Evolutionary conservation across 2,329 filamentous ascomycete species (phyloP), one percentile per base, ranked within the genome.

Genomic region (Verticillium dahliae): DNA sequence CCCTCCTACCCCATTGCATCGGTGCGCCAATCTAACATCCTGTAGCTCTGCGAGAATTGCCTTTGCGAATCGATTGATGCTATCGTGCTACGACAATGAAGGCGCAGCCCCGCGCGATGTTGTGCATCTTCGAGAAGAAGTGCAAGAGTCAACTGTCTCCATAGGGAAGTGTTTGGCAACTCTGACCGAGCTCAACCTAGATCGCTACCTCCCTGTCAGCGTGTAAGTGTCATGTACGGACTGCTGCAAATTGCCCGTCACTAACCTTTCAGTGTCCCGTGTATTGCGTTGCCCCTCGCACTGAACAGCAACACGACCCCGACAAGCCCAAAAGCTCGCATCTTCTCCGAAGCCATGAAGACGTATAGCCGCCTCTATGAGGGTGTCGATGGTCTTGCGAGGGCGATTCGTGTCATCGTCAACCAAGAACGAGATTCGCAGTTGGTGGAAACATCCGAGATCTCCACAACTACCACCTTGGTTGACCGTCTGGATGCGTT

Each of bases 331-430:
- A 58, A 58, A n/a, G 56, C 56, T 9, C 56, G 31, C 6, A 58
- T 58, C 35, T 58, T 58, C 18, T 39, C 37, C 35, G 56, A 58
- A 7, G 56, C 35, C 56, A 58, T 58, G 56, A 58, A 41, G 14
- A 18, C 56, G 1, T 58, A 27, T 11, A 31, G 18, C 35, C 38
- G n/a, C 18, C 35, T 58, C n/a, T 58, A 58, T 35, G 56, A 58
- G 41, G 56, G 56, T 27, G 56, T 58, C 4, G 56, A 58, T 31
- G 37, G 56, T 18, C 56, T 58, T 33, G 56, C 35, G 1, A 58
- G 18, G 9, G 27, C 56, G 9, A 22, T 58, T 15, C 56, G 56
- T 3, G 56, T 58, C 22, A 58, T 58, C 18, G 35, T 58, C 37
- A 58, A 58, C 37, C 37, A 58, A 27, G 56, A 31, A 27, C 56